Evolutionary conservation across 768 basidiomycete species (phyloP), one percentile per base, ranked within the genome.

Genomic region (Lepiota brunneoincarnata): DNA sequence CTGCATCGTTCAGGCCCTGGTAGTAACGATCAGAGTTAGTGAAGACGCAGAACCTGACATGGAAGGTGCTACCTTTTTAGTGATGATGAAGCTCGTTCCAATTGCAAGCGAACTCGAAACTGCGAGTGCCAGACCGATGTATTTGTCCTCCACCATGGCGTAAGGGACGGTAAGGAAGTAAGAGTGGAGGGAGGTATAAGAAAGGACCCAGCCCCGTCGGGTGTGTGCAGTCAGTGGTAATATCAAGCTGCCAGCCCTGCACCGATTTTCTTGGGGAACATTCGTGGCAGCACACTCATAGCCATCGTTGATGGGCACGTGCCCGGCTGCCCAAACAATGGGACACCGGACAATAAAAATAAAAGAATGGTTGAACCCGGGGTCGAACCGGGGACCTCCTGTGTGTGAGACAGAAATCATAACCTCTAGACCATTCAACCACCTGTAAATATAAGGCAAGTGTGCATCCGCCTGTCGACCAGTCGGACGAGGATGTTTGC

Each of bases 41-140:
- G 18, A 34, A n/a, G 3, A 7, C n/a, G 12, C 3, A 20, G 12
- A 12, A 44, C 31, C 24, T 40, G 18, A 43, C 17, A 40, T 11
- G 43, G 50, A 54, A 26, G 37, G 38, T 40, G 49, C 20, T 59
- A 90, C 96, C 88, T 97, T 98, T 83, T 99, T 99, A 15, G 96
- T 99, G 67, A 99, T 96, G 66, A 99, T 97, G 69, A 94, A 97
- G 70, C 93, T 96, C 36, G 89, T 91, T 46, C 97, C 96, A 61
- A 98, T 98, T 55, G 89, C 86, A 21, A 91, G 65, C 11, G 91
- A 89, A 61, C 92, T 83, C 17, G 86, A 84, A 45, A 98, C 72
- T 49, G 97, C 95, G 51, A 99, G 83, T 21, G 83, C 80, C 49
- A 99, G 81, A 28, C 97, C 97, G 45, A 98, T 92, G 68, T 93